Conservation (phyloP, 345 rosid species). For the Ailanthus altissimus region DNA sequence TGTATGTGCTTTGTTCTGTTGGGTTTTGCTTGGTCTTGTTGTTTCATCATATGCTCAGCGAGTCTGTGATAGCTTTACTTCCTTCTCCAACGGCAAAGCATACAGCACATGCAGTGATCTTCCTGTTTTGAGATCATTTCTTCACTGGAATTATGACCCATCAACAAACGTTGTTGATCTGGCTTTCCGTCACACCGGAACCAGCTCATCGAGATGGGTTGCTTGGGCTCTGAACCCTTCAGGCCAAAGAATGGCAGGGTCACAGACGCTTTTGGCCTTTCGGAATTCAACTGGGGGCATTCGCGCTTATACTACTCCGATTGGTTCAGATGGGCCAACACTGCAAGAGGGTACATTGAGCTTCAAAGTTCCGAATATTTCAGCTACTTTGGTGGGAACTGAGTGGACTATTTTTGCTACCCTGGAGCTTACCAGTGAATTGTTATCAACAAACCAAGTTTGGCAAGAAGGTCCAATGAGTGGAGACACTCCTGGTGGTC, state of each 20-base stretch:
- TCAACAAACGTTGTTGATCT: slow-evolving; percentile 46
- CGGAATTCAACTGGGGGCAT: slow-evolving; percentile 38
- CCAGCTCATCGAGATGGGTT: slow-evolving; percentile 48
- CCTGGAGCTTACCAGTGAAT: slow-evolving; percentile 37
- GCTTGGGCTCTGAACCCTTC: slow-evolving; percentile 75
- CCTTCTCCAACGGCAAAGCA: slow-evolving; percentile 34
- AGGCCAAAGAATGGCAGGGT: slow-evolving; percentile 39
- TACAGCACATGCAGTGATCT: slow-evolving; percentile 47
- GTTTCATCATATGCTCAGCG: slow-evolving; percentile 40
- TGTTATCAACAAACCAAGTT: slow-evolving; percentile 46
- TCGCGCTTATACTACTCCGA: slow-evolving; percentile 39
- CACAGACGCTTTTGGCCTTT: slow-evolving; percentile 68
- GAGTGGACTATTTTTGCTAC: slow-evolving; percentile 71
- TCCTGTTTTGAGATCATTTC: slow-evolving; percentile 46
- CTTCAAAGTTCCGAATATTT: slow-evolving; percentile 45
- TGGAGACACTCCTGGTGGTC: neutral
- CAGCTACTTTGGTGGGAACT: slow-evolving; percentile 23
- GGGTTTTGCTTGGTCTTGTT: slow-evolving; percentile 21
- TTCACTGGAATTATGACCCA: slow-evolving; percentile 62
- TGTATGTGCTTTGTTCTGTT: slow-evolving; percentile 14
- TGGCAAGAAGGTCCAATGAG: slow-evolving; percentile 68
- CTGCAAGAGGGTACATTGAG: slow-evolving; percentile 36
- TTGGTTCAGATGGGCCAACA: neutral
- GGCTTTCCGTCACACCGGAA: slow-evolving; percentile 55
- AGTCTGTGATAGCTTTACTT: slow-evolving; percentile 38